Percentiles rank a stretch among this genome's conserved stretches.
Evolutionary conservation across 805 yeast species (phyloP).

Genomic region (Maudiozyma barnettii): DNA sequence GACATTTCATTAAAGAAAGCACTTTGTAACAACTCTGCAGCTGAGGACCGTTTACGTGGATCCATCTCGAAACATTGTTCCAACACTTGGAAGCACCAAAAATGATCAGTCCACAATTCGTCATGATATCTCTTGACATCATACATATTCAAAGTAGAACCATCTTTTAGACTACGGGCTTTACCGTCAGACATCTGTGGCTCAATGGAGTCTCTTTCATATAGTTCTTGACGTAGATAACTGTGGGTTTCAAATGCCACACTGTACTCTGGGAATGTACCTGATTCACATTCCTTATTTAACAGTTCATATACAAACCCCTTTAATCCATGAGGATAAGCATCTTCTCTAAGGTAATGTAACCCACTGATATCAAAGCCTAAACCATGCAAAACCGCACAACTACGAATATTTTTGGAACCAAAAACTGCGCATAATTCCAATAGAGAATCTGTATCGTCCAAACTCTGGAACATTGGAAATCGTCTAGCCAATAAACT

Average conservation of each 20-base stretch:
- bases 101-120: constrained; percentile 30
- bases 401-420: constrained; percentile 52
- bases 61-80: constrained; percentile 50
- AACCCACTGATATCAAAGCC: constrained; percentile 65
- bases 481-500: constrained; percentile 71
- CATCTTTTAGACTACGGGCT: constrained; percentile 2
- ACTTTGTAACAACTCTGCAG: constrained; percentile 45
- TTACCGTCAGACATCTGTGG: constrained; percentile 16
- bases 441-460: constrained; percentile 83
- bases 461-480: constrained; percentile 90
- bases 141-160: constrained; percentile 4
- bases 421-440: constrained; percentile 84
- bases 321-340: constrained; percentile 29
- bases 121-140: constrained; percentile 25
- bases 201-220: constrained; percentile 25
- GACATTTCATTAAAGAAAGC: constrained; percentile 47
- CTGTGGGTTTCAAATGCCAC: constrained; percentile 58
- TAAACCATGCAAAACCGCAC: constrained; percentile 81
- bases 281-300: constrained; percentile 34
- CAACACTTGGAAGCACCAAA: constrained; percentile 44
- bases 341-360: constrained; percentile 32
- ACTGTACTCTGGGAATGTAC: constrained; percentile 59
- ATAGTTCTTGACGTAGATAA: constrained; percentile 33
- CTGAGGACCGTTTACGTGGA: constrained; percentile 46
- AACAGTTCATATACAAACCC: constrained; percentile 24